A percentile compares a stretch with the other conserved stretches of the same genome.
Evolutionary conservation across 257 asterid species (phyloP).

Genomic region (Osmanthus fragrans): DNA sequence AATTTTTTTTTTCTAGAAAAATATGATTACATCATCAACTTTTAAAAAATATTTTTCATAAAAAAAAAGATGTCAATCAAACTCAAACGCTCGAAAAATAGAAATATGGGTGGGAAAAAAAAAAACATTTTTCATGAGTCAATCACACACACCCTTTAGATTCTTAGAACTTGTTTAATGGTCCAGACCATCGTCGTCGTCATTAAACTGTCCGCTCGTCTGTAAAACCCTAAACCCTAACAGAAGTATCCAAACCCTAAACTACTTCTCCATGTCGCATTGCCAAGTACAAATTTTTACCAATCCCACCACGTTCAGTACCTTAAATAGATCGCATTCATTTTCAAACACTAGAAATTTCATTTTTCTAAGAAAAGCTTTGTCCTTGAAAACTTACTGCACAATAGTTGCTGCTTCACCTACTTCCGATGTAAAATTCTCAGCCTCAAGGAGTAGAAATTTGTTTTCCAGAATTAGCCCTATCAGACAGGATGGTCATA

Average conservation of each 20-base stretch:
- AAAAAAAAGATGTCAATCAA: too few relatives aligned
- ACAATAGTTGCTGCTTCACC: constrained; percentile 21
- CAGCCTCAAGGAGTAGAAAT: constrained; percentile 36
- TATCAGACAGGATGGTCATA: constrained; percentile 34
- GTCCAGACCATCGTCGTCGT: too few relatives aligned
- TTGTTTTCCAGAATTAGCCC: constrained; percentile 61
- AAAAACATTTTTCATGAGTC: too few relatives aligned
- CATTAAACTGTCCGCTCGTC: not conserved
- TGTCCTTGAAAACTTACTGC: not conserved
- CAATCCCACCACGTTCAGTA: constrained; percentile 33
- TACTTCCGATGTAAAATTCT: constrained; percentile 8
- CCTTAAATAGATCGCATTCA: constrained; percentile 28
- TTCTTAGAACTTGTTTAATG: too few relatives aligned
- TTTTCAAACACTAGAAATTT: constrained; percentile 11
- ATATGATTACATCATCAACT: too few relatives aligned
- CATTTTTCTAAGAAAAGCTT: constrained; percentile 17
- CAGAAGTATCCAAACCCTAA: constrained; percentile 11
- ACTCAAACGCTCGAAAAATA: too few relatives aligned
- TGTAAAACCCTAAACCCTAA: constrained; percentile 32
- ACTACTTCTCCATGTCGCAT: constrained; percentile 16
- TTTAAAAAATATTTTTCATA: too few relatives aligned
- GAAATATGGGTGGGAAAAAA: too few relatives aligned
- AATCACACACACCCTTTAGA: too few relatives aligned
- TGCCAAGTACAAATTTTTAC: constrained; percentile 10
- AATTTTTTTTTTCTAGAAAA: too few relatives aligned